Base-by-base conservation (phyloP, 2,329 filamentous ascomycete genomes). In the Epichloe coenophiala region DNA sequence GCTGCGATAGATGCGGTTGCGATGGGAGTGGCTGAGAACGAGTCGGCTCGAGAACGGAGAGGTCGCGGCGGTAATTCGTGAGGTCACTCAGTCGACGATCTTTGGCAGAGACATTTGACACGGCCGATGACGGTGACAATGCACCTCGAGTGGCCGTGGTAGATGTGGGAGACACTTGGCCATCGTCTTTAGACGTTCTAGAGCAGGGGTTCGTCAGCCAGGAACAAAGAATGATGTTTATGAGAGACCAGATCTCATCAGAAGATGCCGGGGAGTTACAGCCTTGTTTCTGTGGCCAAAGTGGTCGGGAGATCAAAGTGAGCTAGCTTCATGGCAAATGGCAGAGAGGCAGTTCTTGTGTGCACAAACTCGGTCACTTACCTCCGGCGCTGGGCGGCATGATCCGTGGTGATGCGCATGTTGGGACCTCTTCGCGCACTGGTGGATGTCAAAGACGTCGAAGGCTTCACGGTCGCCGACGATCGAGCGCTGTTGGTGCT, bases 31-130 rank as follows among this genome's bases (percentile, higher is more conserved):
- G 42, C 80, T 58, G 80, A 51, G 78, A 70, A 56, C 78, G 76
- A 52, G 76, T 73, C 36, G 77, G 76, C 55, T 87, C 82, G 60
- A 87, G 72, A 52, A 83, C 77, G 58, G 81, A 76, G 51, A 87
- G 76, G 59, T 88, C 83, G 68, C 83, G 84, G 60, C 83, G 80
- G 63, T 87, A 84, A 63, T 84, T 83, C 62, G 73, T 72, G 59
- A 86, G 75, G 61, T 84, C 80, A 69, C 73, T 77, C 62, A 76
- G 65, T 57, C 75, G 71, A 60, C 73, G 76, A 56, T 78, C 77
- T 65, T 71, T 67, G 53, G 71, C 71, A 53, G 67, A 48, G 69
- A 71, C 58, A 73, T 57, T 57, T 56, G 57, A 62, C 54, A 65
- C 61, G 41, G 66, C 66, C 50, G 69, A 69, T 35, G 71, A 69